These are phyloP conservation scores for Sarocladium brachiariae DNA, from an alignment of 2,329 filamentous ascomycete species.

Conservation along the genomic window DNA sequence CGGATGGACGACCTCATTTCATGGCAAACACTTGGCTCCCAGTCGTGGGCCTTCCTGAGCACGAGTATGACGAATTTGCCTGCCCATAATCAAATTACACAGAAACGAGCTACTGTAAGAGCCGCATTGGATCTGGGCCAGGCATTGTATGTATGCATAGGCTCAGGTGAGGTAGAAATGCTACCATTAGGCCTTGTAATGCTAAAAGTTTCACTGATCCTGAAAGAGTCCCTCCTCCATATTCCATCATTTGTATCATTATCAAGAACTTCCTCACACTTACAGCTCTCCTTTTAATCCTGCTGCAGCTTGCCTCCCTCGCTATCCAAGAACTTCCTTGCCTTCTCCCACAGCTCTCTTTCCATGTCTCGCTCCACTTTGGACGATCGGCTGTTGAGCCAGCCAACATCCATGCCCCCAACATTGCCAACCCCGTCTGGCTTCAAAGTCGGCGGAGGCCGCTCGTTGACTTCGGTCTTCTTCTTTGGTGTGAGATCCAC, in stretches of 20 bases:
- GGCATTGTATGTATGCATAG: no score
- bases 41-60: neutral
- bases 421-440: conserved; percentile 50
- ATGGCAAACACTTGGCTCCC: neutral
- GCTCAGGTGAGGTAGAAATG: no score
- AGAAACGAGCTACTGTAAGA: no score
- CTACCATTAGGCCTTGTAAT: no score
- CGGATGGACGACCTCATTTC: neutral
- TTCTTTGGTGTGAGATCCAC: conserved; percentile 43
- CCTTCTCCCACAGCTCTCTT: conserved; percentile 62
- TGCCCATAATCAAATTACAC: no score
- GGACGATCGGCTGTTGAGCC: conserved; percentile 79
- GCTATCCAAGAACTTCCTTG: conserved; percentile 29
- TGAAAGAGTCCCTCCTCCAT: no score
- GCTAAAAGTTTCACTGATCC: no score
- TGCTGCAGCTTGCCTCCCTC: conserved; percentile 17
- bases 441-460: conserved; percentile 33
- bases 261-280: no score
- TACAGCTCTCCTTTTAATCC: neutral
- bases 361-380: conserved; percentile 80
- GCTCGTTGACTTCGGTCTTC: conserved; percentile 27
- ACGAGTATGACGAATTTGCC: no score
- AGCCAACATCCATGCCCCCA: conserved; percentile 70
- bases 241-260: no score
- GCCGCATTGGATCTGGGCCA: no score